Base-by-base conservation (phyloP, 257 asterid genomes). In the Phtheirospermum japonicum region DNA sequence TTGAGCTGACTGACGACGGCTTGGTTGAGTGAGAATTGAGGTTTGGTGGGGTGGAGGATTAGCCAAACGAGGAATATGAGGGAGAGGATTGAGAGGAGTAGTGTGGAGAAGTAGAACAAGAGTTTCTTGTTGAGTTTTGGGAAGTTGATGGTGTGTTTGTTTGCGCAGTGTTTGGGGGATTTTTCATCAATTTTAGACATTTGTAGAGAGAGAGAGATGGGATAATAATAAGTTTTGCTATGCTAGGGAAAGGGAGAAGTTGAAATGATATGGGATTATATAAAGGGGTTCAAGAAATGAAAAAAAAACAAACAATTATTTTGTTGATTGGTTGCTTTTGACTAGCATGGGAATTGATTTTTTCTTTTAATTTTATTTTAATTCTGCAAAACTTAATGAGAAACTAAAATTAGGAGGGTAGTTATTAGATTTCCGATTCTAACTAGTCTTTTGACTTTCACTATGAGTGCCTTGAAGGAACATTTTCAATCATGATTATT, bases 111-210 rank as follows among this genome's bases (percentile, higher is more conserved):
- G 71, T 69, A 63, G 58, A 51, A 66, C 65, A 70, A 76, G 58
- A 77, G 57, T 39, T 81, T 92, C 49, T 79, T 85, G 83, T 79
- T 83, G 77, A 84, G 71, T 37, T 74, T 76, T 62, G 40, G 61
- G 33, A 61, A 26, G 48, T 4, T 68, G 66, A 71, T 43, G 23
- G 74, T 48, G 58, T 81, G 74, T 71, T 87, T 86, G 61, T 84
- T 74, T 6, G 79, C 90, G 63, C 97, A 94, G 74, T 90, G 95
- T 78, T 94, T 84, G 71, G 99, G 97, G 53, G 97, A 83, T 64
- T 48, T 75, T 66, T 54, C 92, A 70, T 68, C 13, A 67, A 85
- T 55, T 79, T 61, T 65, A 78, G 99, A 87, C 97, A 93, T 93
- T 77, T 80, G n/a, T n/a, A n/a, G n/a, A 77, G 48, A 7, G 59